Evolutionary conservation across 352 stramenopile species (phyloP).

Genomic region (Peronospora farinosa): DNA sequence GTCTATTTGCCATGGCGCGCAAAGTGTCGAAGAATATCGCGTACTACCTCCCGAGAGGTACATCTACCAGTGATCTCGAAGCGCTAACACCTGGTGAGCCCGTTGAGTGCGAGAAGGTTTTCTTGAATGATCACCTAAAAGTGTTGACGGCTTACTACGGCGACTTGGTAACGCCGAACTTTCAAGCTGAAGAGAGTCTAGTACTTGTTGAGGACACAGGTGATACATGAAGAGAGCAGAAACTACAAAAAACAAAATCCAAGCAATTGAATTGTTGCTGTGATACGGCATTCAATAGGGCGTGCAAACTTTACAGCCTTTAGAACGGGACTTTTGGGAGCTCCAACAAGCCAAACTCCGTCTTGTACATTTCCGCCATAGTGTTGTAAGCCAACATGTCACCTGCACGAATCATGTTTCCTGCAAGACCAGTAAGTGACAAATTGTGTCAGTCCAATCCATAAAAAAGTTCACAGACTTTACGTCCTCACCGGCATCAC

Average conservation of each 20-base stretch:
- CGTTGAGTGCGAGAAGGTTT: constrained; percentile 74
- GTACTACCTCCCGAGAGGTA: constrained; percentile 80
- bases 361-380: constrained; percentile 89
- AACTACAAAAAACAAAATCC: background rate
- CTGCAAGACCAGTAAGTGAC: constrained; percentile 19
- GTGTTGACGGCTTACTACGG: constrained; percentile 83
- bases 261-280: constrained; percentile 1
- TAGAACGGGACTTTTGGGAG: constrained; percentile 65
- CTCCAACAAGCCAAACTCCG: constrained; percentile 71
- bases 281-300: background rate
- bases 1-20: constrained; percentile 58
- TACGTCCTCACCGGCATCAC: constrained; percentile 54
- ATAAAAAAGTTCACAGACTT: background rate
- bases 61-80: constrained; percentile 42
- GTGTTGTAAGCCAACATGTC: constrained; percentile 89
- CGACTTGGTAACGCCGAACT: constrained; percentile 25
- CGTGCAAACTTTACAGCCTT: constrained; percentile 18
- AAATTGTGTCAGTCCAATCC: background rate
- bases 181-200: constrained; percentile 6
- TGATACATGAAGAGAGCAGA: constrained; percentile 2
- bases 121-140: constrained; percentile 74
- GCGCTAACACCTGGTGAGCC: constrained; percentile 41
- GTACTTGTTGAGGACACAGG: constrained; percentile 4
- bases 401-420: constrained; percentile 89
- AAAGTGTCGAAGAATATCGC: constrained; percentile 66